Base-by-base conservation (phyloP, 208 protist genomes). In the Acanthamoeba royreba region DNA sequence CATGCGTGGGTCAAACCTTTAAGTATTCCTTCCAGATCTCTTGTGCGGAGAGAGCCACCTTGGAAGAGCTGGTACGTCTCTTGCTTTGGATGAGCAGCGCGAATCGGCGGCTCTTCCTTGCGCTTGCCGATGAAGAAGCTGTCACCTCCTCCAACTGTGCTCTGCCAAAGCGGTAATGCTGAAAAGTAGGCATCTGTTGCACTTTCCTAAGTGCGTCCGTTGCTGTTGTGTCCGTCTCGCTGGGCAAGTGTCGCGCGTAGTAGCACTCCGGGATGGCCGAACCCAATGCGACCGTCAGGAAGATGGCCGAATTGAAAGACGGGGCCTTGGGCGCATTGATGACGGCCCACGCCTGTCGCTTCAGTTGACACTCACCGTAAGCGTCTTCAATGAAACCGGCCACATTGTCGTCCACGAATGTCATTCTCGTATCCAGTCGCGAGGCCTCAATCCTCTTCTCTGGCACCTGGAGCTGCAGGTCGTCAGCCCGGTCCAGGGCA, bases 11-110 rank as follows among this genome's bases (percentile, higher is more conserved):
- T n/a, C 31, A 17, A 77, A 87, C 79, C 79, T 58, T 87, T 4
- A 87, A 87, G 79, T 87, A 87, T 58, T 87, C 79, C 79, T 33
- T 87, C 79, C 79, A 87, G 49, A 87, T 87, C 46, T 87, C 79
- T 87, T 52, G 43, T 87, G 79, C 25, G 43, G 79, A 87, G 46
- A 87, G 49, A 38, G 63, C 55, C 8, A 17, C 49, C 28, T 13
- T 87, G 43, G 79, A 52, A 87, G 46, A 87, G 43, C 49, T 58
- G 79, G 46, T 87, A 15, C 49, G 72, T 58, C 79, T 87, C 79
- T 87, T 87, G 79, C 79, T 87, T 87, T 87, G 79, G 79, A 87
- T 87, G 49, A 87, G 28, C n/a, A 87, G 25, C n/a, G 46, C 79
- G 31, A 87, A 87, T 58, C 40, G 49, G 35, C 63, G 63, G 63